Base-by-base conservation (phyloP, 129 eudicot genomes). In the Ambrosia artemisiifolia region DNA sequence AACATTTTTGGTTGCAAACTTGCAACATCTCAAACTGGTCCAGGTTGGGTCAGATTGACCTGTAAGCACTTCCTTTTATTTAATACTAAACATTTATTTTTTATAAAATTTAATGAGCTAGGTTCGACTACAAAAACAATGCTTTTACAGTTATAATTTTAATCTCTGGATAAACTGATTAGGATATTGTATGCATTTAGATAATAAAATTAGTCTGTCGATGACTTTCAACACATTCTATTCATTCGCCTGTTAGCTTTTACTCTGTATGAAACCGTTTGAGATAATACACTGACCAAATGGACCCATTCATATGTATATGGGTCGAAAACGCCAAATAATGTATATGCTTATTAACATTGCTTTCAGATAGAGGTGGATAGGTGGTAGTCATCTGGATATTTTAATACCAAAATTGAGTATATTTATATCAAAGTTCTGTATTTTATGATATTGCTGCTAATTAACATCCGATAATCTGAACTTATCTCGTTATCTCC, bases 401-500 rank as follows among this genome's bases (percentile, higher is more conserved):
- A 44, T 73, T 60, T 61, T 17, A 62, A 33, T 17, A 61, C 32
- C 13, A 32, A 35, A 46, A 73, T 47, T 8, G 2, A 42, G 33
- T 13, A 2, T 32, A 47, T 46, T 5, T 36, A 2, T 17, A 11
- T 70, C 64, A 51, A 46, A 44, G 6, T 44, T 51, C 11, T 33
- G 43, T 17, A 60, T 46, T 60, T 6, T 18, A 62, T 14, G 14
- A 46, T 72, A 43, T 44, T 61, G 18, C 61, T 61, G 18, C 61
- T 32, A 73, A 62, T 62, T 73, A 38, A 46, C 40, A 8, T 48
- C 50, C 44, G 28, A 33, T 34, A 62, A 11, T 73, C 16, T 73
- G 51, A 18, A 73, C 42, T 47, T 17, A 38, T 70, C 76, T 70
- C 53, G 9, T 35, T 17, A 36, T 69, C 76, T 70, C 63, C 40